phyloP scores from a whole-genome alignment of 2,329 filamentous ascomycete genomes.

The Laburnicola sp. region DNA sequence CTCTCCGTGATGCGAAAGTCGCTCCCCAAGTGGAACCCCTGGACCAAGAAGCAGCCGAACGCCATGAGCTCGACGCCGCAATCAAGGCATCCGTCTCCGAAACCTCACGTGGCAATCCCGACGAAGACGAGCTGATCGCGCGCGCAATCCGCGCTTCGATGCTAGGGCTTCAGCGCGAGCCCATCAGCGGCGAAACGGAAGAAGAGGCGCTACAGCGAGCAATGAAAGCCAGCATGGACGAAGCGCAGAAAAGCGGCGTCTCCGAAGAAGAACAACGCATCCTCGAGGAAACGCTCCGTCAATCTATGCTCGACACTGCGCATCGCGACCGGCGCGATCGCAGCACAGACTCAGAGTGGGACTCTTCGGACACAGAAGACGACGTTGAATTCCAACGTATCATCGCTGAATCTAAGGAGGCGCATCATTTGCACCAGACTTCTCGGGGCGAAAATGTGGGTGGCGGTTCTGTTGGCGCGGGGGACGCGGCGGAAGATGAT shows the following conservation, averaged over 20 bases:
- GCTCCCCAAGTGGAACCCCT: constrained; percentile 17
- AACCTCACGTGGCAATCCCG: constrained; percentile 68
- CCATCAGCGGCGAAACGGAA: constrained; percentile 46
- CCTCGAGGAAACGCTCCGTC: constrained; percentile 51
- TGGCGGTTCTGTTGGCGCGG: no score
- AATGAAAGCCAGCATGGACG: constrained; percentile 54
- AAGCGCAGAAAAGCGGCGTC: constrained; percentile 42
- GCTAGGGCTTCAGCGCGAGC: constrained; percentile 54
- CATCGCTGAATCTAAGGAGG: constrained; percentile 40
- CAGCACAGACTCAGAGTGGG: constrained; percentile 34
- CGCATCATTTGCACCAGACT: constrained; percentile 28
- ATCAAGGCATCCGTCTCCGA: constrained; percentile 66
- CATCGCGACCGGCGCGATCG: constrained; percentile 15
- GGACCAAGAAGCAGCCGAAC: constrained; percentile 46
- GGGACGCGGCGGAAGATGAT: constrained; percentile 16
- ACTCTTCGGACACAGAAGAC: constrained; percentile 34
- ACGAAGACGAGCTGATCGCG: constrained; percentile 73
- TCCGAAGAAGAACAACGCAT: constrained; percentile 44
- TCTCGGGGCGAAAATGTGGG: no score
- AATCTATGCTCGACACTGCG: constrained; percentile 50
- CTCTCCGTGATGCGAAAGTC: constrained; percentile 20
- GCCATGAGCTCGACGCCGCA: constrained; percentile 69
- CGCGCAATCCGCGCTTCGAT: constrained; percentile 74
- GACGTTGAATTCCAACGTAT: constrained; percentile 44
- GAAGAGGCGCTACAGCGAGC: constrained; percentile 54